These are phyloP conservation scores for Ganoderma multipileum DNA, from an alignment of 1,284 basidiomycete genomes.

Conservation along the genomic window DNA sequence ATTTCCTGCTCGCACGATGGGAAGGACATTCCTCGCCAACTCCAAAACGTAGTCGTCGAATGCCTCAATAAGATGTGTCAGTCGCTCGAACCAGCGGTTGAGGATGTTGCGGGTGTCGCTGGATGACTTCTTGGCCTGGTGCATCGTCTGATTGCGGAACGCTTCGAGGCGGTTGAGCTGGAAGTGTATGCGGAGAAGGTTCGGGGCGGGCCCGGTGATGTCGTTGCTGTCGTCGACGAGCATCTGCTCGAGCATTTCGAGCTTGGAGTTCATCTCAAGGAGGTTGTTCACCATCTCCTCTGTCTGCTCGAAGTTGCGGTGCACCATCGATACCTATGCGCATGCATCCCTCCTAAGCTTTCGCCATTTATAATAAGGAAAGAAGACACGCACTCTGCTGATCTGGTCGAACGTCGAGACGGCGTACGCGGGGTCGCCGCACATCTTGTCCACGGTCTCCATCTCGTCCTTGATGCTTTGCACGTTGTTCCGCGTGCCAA, in stretches of 20 bases:
- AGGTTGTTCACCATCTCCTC: constrained; percentile 96
- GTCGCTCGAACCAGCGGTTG: constrained; percentile 84
- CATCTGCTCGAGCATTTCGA: constrained; percentile 82
- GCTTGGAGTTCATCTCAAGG: constrained; percentile 86
- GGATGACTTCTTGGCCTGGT: constrained; percentile 89
- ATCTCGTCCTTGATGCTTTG: constrained; percentile 94
- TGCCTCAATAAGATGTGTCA: constrained; percentile 80
- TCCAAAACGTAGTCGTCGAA: constrained; percentile 92
- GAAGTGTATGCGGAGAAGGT: constrained; percentile 91
- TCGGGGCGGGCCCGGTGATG: constrained; percentile 84
- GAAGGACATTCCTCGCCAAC: constrained; percentile 80
- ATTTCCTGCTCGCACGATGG: constrained; percentile 82
- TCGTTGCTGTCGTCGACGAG: constrained; percentile 77
- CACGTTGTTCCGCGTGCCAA: constrained; percentile 84
- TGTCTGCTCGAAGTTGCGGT: constrained; percentile 94
- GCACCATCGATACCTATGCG: constrained; percentile 90
- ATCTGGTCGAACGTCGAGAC: constrained; percentile 93
- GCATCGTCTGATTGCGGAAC: constrained; percentile 94
- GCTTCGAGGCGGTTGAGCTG: constrained; percentile 90
- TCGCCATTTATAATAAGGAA: background rate
- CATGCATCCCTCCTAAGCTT: background rate
- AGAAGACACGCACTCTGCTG: constrained; percentile 69
- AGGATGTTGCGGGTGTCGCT: constrained; percentile 73
- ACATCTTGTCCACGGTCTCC: constrained; percentile 84
- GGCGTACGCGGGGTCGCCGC: constrained; percentile 72